phyloP scores from a whole-genome alignment of 2,329 filamentous ascomycete genomes.

The Xylaria sp. region DNA sequence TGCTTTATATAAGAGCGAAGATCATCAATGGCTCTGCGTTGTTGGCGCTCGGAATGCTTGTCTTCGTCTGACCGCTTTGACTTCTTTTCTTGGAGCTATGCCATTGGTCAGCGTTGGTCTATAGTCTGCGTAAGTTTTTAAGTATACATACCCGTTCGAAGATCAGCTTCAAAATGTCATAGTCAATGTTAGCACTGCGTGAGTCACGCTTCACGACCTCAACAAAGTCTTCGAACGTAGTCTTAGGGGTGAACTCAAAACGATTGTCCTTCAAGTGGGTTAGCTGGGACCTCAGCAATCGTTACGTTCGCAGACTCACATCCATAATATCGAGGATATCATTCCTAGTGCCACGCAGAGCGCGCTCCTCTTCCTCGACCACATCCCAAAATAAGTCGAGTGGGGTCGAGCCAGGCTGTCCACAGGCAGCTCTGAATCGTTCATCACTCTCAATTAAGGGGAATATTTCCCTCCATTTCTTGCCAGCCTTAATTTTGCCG shows the following conservation, averaged over 20 bases:
- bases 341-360: slow-evolving; percentile 82
- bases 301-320: slow-evolving; percentile 65
- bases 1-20: slow-evolving; percentile 89
- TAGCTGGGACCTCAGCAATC: slow-evolving; percentile 8
- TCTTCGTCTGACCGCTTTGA: slow-evolving; percentile 80
- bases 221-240: slow-evolving; percentile 89
- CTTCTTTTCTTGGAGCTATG: slow-evolving; percentile 84
- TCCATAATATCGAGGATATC: slow-evolving; percentile 89
- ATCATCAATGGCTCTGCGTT: slow-evolving; percentile 85
- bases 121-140: not conserved
- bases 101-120: slow-evolving; percentile 42
- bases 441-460: slow-evolving; percentile 81
- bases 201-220: slow-evolving; percentile 84
- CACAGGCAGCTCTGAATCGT: slow-evolving; percentile 85
- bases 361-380: slow-evolving; percentile 91
- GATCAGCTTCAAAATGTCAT: slow-evolving; percentile 80
- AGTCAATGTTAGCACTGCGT: slow-evolving; percentile 87
- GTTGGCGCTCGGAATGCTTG: slow-evolving; percentile 84
- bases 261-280: slow-evolving; percentile 76
- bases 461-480: slow-evolving; percentile 88
- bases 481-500: slow-evolving; percentile 87
- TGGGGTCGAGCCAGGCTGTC: slow-evolving; percentile 84
- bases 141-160: slow-evolving; percentile 76
- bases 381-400: slow-evolving; percentile 97
- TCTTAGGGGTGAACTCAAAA: slow-evolving; percentile 89